Conservation (phyloP, 1,139 yeast species). For the Candida neerlandica region DNA sequence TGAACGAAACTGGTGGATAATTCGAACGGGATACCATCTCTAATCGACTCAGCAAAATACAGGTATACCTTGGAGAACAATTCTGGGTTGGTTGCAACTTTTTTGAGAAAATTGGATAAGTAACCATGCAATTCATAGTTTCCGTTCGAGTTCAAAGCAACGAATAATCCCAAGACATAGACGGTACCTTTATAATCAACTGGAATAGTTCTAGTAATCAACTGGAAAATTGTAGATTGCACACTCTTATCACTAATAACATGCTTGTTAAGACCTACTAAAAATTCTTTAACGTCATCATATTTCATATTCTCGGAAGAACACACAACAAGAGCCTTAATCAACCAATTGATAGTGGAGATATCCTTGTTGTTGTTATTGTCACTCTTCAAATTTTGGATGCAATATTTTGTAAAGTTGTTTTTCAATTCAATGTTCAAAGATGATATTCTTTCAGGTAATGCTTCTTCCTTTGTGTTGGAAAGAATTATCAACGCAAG, state of each 20-base stretch:
- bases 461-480: background rate
- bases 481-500: conserved; percentile 22
- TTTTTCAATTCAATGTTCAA: conserved; percentile 1
- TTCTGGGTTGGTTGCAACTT: conserved; percentile 14
- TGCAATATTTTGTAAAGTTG: conserved; percentile 7
- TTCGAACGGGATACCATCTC: conserved; percentile 8
- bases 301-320: background rate
- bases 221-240: conserved; percentile 12
- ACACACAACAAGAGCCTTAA: conserved; percentile 10
- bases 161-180: conserved; percentile 15
- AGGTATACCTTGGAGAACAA: conserved; percentile 11
- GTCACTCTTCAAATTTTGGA: conserved; percentile 2
- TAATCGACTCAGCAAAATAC: conserved; percentile 7
- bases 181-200: conserved; percentile 8
- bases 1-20: conserved; percentile 13
- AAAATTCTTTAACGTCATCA: background rate
- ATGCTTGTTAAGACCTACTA: background rate
- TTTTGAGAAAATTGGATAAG: conserved; percentile 18
- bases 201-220: conserved; percentile 11
- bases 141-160: conserved; percentile 7
- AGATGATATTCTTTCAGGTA: conserved; percentile 4
- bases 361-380: background rate
- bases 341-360: conserved; percentile 11
- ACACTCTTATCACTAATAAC: background rate
- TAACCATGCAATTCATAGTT: conserved; percentile 10